Conservation (phyloP, 2,329 filamentous ascomycete species). For the Fusarium sp. region DNA sequence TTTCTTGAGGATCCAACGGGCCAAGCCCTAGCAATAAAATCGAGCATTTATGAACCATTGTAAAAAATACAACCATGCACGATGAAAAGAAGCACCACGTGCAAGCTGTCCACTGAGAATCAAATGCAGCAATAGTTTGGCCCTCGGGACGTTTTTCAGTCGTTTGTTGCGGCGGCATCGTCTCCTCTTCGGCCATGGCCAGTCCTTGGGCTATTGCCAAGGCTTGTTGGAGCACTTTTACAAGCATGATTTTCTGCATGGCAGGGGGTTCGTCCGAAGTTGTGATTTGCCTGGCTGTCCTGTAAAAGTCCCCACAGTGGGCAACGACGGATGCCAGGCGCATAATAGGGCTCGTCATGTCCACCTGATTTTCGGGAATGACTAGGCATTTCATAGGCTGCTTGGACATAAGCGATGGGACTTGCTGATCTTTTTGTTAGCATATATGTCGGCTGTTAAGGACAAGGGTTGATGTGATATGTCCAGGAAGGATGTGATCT, state of each 20-base stretch:
- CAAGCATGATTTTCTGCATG: conserved; percentile 1
- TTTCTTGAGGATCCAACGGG: not conserved
- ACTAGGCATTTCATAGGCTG: conserved; percentile 21
- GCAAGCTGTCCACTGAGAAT: conserved; percentile 21
- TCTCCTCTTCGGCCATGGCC: not conserved
- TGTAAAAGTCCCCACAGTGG: conserved; percentile 27
- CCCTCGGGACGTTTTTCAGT: not conserved
- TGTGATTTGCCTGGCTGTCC: conserved; percentile 14
- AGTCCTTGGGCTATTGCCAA: conserved; percentile 4
- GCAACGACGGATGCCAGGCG: conserved; percentile 10
- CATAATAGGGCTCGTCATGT: conserved; percentile 5
- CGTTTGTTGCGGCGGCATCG: conserved; percentile 8
- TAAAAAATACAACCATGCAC: conserved; percentile 11
- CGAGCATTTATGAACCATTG: not conserved
- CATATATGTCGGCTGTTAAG: not conserved
- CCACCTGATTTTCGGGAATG: conserved; percentile 2
- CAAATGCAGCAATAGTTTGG: not conserved
- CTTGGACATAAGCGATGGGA: conserved; percentile 10
- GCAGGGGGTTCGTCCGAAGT: not conserved
- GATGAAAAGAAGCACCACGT: conserved; percentile 14
- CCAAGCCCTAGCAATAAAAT: not conserved
- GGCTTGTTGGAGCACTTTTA: conserved; percentile 5
- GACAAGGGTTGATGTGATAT: not conserved
- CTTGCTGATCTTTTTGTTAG: conserved; percentile 18
- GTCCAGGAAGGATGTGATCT: not conserved